Conservation (phyloP, 495 filamentous ascomycete genomes). For the Annulohypoxylon nitens region DNA sequence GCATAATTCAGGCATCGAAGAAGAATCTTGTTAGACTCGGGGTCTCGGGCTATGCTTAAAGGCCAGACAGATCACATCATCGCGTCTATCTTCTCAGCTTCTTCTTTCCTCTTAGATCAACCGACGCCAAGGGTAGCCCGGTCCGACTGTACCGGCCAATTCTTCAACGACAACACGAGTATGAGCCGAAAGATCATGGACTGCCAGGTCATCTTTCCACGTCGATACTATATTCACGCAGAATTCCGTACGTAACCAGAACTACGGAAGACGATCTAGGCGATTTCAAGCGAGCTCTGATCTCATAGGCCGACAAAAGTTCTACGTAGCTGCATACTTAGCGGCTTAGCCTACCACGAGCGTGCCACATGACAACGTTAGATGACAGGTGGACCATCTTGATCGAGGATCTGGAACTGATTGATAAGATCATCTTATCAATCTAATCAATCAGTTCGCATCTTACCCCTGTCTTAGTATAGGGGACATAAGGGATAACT, state of each 20-base stretch:
- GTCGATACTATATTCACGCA: not conserved
- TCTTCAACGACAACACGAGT: not conserved
- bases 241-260: conserved; percentile 9
- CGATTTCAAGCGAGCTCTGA: conserved; percentile 3
- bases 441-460: conserved; percentile 37
- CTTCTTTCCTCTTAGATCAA: not conserved
- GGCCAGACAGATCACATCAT: not conserved
- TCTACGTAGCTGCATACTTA: conserved; percentile 31
- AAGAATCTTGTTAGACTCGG: not conserved
- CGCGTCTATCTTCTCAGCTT: not conserved
- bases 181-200: not conserved
- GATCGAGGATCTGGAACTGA: conserved; percentile 5
- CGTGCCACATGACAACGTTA: not conserved
- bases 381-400: not conserved
- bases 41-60: not conserved
- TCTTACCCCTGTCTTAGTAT: conserved; percentile 9
- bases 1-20: no score
- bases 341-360: conserved; percentile 32
- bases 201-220: not conserved
- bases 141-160: conserved; percentile 3
- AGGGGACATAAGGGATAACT: conserved; percentile 20
- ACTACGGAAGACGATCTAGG: not conserved
- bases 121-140: not conserved
- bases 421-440: conserved; percentile 42
- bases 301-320: not conserved